These are phyloP conservation scores for Streptanthus diversifolius DNA, from an alignment of 345 rosid genomes.

Conservation along the genomic window DNA sequence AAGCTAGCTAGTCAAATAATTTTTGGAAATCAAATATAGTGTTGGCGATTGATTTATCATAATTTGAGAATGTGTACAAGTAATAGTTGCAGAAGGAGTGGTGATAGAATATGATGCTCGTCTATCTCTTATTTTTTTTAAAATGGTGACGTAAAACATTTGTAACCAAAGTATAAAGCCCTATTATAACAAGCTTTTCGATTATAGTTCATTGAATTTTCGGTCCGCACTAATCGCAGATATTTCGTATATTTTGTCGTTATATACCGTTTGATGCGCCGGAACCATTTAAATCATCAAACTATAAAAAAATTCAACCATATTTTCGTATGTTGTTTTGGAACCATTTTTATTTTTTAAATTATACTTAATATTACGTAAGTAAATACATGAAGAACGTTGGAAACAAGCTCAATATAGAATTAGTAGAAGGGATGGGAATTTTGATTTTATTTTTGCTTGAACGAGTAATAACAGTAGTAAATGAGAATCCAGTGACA, in stretches of 20 bases:
- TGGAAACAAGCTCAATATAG: conserved; percentile 26
- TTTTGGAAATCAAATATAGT: not conserved
- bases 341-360: not conserved
- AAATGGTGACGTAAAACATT: not conserved
- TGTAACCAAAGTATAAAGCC: not conserved
- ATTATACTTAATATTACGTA: not conserved
- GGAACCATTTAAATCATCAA: not conserved
- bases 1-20: not conserved
- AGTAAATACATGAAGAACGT: conserved; percentile 25
- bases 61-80: not conserved
- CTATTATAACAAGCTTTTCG: not conserved
- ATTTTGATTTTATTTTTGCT: conserved; percentile 16
- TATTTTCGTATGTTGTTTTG: too few relatives aligned
- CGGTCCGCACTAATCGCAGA: not conserved
- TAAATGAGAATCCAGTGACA: conserved; percentile 36
- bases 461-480: conserved; percentile 34
- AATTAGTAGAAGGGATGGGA: conserved; percentile 8
- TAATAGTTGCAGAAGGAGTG: not conserved
- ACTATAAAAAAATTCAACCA: not conserved
- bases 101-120: not conserved
- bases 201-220: not conserved
- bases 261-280: not conserved
- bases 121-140: not conserved
- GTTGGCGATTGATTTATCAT: not conserved
- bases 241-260: not conserved